Percentiles rank a stretch among this genome's conserved stretches.
Conservation (phyloP, 441 rosid genomes). For the Gossypium trilobum region DNA sequence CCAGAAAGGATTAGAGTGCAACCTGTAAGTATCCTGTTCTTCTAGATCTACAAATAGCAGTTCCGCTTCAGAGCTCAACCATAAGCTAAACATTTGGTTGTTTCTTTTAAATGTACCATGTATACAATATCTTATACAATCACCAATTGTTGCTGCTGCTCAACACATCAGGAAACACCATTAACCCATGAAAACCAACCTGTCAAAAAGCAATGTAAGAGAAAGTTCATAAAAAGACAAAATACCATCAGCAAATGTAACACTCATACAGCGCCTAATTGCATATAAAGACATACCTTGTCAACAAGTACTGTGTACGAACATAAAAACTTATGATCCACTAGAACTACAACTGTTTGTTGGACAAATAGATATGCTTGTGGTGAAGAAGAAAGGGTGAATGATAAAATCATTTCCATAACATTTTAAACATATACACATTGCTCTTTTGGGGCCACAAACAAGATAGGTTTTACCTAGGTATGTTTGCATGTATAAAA, state of each 20-base stretch:
- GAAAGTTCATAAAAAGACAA: neutral
- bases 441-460: neutral
- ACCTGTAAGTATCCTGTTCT: conserved; percentile 86
- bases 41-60: conserved; percentile 48
- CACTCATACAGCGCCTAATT: neutral
- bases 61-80: conserved; percentile 45
- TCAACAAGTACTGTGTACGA: neutral
- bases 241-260: neutral
- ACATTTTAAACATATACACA: neutral
- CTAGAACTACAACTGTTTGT: neutral
- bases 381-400: neutral
- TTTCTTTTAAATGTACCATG: conserved; percentile 44
- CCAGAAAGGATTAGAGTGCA: conserved; percentile 8
- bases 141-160: conserved; percentile 53
- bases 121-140: conserved; percentile 76
- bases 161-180: conserved; percentile 16
- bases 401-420: neutral
- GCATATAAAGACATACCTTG: neutral
- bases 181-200: neutral
- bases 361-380: neutral
- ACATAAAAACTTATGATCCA: neutral
- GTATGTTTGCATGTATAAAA: neutral
- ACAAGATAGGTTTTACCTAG: neutral
- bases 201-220: neutral
- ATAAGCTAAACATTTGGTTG: conserved; percentile 42